A percentile compares a stretch with the other conserved stretches of the same genome.
These are phyloP conservation scores for Penicillium thymicola DNA, from an alignment of 2,329 filamentous ascomycete species.

Conservation along the genomic window DNA sequence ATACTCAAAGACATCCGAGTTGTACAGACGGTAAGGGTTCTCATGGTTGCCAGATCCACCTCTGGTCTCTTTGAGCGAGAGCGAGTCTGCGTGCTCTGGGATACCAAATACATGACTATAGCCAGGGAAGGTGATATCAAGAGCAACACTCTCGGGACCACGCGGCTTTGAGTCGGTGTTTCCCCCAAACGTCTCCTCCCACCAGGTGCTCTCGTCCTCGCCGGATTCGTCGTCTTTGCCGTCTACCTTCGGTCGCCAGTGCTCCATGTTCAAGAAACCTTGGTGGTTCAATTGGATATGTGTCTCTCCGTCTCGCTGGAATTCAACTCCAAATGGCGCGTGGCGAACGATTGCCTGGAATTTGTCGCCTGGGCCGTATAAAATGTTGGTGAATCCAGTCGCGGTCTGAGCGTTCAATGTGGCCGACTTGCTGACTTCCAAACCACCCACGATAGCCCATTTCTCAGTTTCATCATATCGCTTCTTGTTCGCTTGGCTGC, in stretches of 20 bases:
- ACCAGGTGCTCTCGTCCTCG: slow-evolving; percentile 79
- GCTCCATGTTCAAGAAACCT: slow-evolving; percentile 89
- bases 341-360: slow-evolving; percentile 83
- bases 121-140: slow-evolving; percentile 89
- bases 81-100: slow-evolving; percentile 82
- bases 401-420: slow-evolving; percentile 64
- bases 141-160: slow-evolving; percentile 83
- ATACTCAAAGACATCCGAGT: slow-evolving; percentile 97
- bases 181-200: slow-evolving; percentile 94
- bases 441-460: slow-evolving; percentile 80
- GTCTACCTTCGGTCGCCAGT: slow-evolving; percentile 88
- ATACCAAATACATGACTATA: slow-evolving; percentile 94
- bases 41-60: slow-evolving; percentile 80
- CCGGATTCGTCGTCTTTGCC: slow-evolving; percentile 51
- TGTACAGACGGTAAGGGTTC: slow-evolving; percentile 93
- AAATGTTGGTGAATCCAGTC: slow-evolving; percentile 65
- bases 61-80: slow-evolving; percentile 83
- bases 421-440: slow-evolving; percentile 68
- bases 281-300: slow-evolving; percentile 87
- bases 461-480: slow-evolving; percentile 88
- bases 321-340: slow-evolving; percentile 79
- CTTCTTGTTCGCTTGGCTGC: slow-evolving; percentile 81
- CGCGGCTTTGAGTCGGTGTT: slow-evolving; percentile 94
- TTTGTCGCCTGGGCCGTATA: slow-evolving; percentile 71
- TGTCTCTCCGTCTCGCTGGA: slow-evolving; percentile 74